phyloP scores from a whole-genome alignment of 495 filamentous ascomycete genomes.

The Penicillium canariense region DNA sequence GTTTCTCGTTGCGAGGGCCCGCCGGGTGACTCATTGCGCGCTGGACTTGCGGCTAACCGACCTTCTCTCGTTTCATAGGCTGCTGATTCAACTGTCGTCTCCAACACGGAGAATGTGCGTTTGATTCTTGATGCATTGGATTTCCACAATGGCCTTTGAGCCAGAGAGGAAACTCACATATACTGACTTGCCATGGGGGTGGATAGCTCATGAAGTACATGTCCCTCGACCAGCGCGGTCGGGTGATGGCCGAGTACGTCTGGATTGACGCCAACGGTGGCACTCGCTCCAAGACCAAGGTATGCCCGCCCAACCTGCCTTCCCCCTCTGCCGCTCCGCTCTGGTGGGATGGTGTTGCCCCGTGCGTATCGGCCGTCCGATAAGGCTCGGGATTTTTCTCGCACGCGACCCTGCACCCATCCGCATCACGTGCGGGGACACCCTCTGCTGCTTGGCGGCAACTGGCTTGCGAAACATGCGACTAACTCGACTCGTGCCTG shows the following conservation, averaged over 20 bases:
- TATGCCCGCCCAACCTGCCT: conserved; percentile 46
- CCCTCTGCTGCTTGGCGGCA: no score
- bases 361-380: conserved; percentile 18
- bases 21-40: conserved; percentile 11
- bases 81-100: conserved; percentile 56
- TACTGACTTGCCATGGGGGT: conserved; percentile 39
- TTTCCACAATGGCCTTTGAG: conserved; percentile 37
- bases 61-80: conserved; percentile 32
- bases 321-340: not conserved
- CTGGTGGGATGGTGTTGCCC: conserved; percentile 12
- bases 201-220: conserved; percentile 87
- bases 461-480: conserved; percentile 4
- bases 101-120: conserved; percentile 70
- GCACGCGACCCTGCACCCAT: conserved; percentile 30
- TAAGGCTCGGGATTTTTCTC: conserved; percentile 29
- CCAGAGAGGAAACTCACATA: conserved; percentile 37
- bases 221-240: conserved; percentile 82
- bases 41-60: conserved; percentile 4
- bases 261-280: conserved; percentile 86
- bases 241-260: conserved; percentile 89
- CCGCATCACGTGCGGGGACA: conserved; percentile 41
- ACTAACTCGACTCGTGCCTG: conserved; percentile 8
- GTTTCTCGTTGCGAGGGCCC: conserved; percentile 9
- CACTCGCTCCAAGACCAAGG: conserved; percentile 87
- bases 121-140: conserved; percentile 31